Base-by-base conservation (phyloP, 2,329 filamentous ascomycete species). In the Penicillium vulpinum region DNA sequence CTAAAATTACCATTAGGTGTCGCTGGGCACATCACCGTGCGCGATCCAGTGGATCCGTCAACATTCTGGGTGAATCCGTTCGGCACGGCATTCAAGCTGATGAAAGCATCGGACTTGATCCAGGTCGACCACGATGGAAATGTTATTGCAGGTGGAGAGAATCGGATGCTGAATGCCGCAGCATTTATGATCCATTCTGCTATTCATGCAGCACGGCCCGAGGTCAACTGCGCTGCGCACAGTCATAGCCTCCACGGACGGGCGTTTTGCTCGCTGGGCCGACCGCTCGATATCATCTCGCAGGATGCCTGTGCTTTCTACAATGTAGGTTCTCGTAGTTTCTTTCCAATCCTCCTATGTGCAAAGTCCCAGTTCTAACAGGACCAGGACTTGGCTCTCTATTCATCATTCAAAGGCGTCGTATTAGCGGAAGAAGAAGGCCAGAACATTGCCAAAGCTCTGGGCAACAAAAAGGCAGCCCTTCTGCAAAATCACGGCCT, bases 11-110 rank as follows among this genome's bases (percentile, higher is more conserved):
- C n/a, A 40, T 8, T 51, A 70, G 84, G 84, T 16, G 83, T 88
- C 31, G 85, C 85, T 9, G 85, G 85, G 2, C 85, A 88, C 65
- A 87, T 88, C 61, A 87, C 84, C 1, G 66, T 87, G 26, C 78
- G 84, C 26, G 83, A 88, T 59, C 85, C 85, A 0, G 80, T 87
- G 7, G 80, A 85, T 38, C 81, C 83, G 0, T 71, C 76, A 5
- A 83, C 80, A 0, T 87, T 88, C 73, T 88, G 85, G 86, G 84
- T 89, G 5, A 88, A 88, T 62, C 86, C 86, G 0, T 86, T 88
- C 54, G 85, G 85, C 11, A 79, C 84, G 2, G 80, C 83, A 3
- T 88, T 87, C 73, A 82, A 81, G 6, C 75, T 85, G 52, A 83
- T 89, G 41, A 87, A 84, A 55, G 79, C 81, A 0, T 86, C 84